Conservation (phyloP, 208 protist genomes). For the Leishmania guyanensis region DNA sequence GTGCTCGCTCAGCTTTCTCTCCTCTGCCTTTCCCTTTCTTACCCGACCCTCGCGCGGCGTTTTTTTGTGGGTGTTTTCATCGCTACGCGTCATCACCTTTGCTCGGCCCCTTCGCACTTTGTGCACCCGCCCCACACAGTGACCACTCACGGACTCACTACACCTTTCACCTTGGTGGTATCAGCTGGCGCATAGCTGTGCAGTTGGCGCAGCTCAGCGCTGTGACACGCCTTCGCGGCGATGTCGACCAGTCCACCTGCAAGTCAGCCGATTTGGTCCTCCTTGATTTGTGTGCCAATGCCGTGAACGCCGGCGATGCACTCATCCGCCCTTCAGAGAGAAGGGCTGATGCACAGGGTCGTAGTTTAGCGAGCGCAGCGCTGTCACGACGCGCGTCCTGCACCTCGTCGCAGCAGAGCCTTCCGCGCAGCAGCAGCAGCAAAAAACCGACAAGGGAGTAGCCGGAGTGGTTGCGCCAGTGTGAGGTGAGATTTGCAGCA, state of each 20-base stretch:
- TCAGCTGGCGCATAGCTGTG: conserved; percentile 49
- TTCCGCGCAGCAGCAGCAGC: not conserved
- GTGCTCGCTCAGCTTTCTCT: not conserved
- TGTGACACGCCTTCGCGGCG: conserved; percentile 30
- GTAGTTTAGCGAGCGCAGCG: conserved; percentile 48
- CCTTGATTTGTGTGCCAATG: conserved; percentile 33
- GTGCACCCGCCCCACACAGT: not conserved
- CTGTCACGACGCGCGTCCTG: conserved; percentile 20
- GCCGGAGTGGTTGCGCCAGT: conserved; percentile 34
- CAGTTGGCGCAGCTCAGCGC: conserved; percentile 38
- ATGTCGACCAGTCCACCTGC: conserved; percentile 30
- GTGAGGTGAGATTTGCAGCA: conserved; percentile 12
- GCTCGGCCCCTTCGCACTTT: not conserved
- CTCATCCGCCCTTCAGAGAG: conserved; percentile 27
- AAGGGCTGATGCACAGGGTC: conserved; percentile 38
- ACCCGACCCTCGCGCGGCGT: not conserved
- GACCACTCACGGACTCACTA: not conserved
- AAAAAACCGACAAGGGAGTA: conserved; percentile 39
- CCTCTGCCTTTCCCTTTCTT: not conserved
- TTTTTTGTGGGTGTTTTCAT: not conserved
- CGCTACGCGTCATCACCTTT: not conserved
- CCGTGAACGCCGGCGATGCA: conserved; percentile 62
- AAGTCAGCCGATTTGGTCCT: conserved; percentile 43
- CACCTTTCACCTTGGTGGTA: not conserved
- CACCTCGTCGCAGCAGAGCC: conserved; percentile 3